Conservation (phyloP, 2,329 filamentous ascomycete genomes). For the Colletotrichum sp. region DNA sequence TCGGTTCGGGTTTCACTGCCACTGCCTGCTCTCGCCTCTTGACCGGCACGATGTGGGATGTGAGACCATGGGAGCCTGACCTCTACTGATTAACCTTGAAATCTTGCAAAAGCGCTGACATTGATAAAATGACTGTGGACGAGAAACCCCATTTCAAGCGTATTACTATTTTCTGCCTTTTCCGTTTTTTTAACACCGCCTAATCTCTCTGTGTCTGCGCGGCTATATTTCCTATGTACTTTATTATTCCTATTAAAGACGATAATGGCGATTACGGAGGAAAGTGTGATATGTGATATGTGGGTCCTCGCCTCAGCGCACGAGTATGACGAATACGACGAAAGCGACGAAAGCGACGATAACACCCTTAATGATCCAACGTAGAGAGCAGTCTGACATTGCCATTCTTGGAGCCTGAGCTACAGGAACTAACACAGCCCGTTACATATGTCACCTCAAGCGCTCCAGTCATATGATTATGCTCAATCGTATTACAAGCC, state of each 20-base stretch:
- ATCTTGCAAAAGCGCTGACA: background rate
- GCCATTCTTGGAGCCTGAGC: too few relatives aligned
- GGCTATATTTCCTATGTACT: background rate
- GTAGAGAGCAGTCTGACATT: too few relatives aligned
- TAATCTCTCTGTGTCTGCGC: background rate
- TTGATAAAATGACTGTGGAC: background rate
- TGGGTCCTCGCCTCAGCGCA: accelerated
- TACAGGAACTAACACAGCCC: too few relatives aligned
- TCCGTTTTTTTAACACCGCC: background rate
- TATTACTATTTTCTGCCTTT: background rate
- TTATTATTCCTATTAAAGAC: accelerated
- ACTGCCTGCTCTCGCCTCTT: background rate
- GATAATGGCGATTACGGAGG: background rate
- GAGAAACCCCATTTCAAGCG: background rate
- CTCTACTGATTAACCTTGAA: background rate
- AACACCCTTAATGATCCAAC: background rate
- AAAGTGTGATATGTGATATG: too few relatives aligned
- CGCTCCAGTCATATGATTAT: too few relatives aligned
- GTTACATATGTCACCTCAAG: too few relatives aligned
- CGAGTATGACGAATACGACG: too few relatives aligned
- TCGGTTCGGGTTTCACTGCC: background rate
- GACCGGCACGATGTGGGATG: background rate
- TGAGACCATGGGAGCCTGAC: background rate
- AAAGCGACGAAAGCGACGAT: background rate
- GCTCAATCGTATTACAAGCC: too few relatives aligned